These are phyloP conservation scores for Fusarium sp. DNA, from an alignment of 2,329 filamentous ascomycete species.

Conservation along the genomic window DNA sequence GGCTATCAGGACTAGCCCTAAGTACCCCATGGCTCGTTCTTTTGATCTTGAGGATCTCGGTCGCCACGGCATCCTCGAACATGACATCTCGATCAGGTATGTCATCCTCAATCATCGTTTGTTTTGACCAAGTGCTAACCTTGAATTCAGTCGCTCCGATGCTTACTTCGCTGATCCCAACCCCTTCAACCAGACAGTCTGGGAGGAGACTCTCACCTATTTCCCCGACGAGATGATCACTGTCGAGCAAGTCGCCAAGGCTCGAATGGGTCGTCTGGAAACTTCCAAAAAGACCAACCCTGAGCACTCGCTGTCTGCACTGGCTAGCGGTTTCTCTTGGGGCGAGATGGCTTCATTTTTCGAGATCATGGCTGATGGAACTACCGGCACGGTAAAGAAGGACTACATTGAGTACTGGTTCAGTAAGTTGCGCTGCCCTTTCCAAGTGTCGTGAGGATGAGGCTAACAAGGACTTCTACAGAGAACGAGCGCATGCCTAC, in stretches of 20 bases:
- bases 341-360: conserved; percentile 21
- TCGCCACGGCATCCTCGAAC: conserved; percentile 5
- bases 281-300: conserved; percentile 4
- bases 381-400: conserved; percentile 15
- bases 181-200: conserved; percentile 9
- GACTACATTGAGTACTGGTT: conserved; percentile 19
- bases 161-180: conserved; percentile 11
- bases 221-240: conserved; percentile 7
- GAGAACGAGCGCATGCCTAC: conserved; percentile 10
- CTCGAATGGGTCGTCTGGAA: neutral
- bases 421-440: neutral
- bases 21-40: neutral
- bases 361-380: conserved; percentile 18
- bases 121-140: no score
- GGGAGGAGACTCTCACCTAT: neutral
- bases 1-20: conserved; percentile 8
- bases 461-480: neutral
- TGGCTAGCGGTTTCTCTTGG: conserved; percentile 11
- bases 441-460: rapidly evolving
- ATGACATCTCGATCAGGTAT: conserved; percentile 7
- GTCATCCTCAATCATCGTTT: no score
- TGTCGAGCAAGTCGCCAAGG: conserved; percentile 11
- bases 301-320: neutral
- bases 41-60: conserved; percentile 4
- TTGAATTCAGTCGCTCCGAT: conserved; percentile 12